A percentile compares a stretch with the other conserved stretches of the same genome.
Evolutionary conservation across 2,329 filamentous ascomycete species (phyloP).

Genomic region (Grosmannia clavigera): DNA sequence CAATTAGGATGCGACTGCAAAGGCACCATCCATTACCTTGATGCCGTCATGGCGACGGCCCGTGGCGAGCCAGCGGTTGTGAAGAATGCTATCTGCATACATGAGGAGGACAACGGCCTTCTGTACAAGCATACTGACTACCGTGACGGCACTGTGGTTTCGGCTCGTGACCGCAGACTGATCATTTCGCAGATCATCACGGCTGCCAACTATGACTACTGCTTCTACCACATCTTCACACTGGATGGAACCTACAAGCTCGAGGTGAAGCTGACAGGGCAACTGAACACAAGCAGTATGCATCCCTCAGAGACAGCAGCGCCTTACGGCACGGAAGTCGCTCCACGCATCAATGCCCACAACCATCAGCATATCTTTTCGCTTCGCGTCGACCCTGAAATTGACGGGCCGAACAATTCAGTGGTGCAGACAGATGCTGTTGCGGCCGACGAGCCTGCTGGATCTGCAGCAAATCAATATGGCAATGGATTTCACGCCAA

Average conservation of each 20-base stretch:
- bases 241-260: conserved; percentile 87
- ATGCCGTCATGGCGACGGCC: conserved; percentile 70
- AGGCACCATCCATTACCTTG: conserved; percentile 81
- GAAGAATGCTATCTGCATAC: conserved; percentile 89
- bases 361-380: conserved; percentile 97
- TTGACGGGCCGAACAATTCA: conserved; percentile 67
- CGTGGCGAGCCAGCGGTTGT: conserved; percentile 63
- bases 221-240: conserved; percentile 19
- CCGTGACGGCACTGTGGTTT: conserved; percentile 73
- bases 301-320: conserved; percentile 66
- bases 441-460: conserved; percentile 59
- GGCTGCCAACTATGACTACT: conserved; percentile 89
- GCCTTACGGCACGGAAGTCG: conserved; percentile 86
- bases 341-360: conserved; percentile 82
- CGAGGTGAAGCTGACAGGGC: conserved; percentile 84
- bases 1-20: conserved; percentile 76
- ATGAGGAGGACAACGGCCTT: conserved; percentile 85
- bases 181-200: conserved; percentile 88
- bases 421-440: conserved; percentile 74
- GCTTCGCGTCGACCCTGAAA: conserved; percentile 72
- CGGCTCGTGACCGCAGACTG: conserved; percentile 75
- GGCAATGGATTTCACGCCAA: conserved; percentile 84
- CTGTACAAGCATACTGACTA: conserved; percentile 93
- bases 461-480: conserved; percentile 71
- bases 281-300: conserved; percentile 83